Percentiles rank a stretch among this genome's conserved stretches.
Conservation (phyloP, 352 stramenopile species). For the Globisporangium parvum region DNA sequence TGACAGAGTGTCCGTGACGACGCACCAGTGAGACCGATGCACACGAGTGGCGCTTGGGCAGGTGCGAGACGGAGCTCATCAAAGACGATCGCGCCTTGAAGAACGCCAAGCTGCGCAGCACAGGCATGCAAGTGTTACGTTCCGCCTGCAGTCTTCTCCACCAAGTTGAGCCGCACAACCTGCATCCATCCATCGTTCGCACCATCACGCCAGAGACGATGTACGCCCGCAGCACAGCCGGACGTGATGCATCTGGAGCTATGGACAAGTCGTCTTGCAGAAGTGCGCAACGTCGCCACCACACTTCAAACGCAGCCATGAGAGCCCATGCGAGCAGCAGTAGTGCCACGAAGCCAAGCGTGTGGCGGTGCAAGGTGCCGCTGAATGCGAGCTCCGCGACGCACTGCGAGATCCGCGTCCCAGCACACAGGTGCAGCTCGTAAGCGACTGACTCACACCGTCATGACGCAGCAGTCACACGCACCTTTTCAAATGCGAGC, state of each 20-base stretch:
- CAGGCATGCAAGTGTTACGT: not conserved
- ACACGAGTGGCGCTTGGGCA: not conserved
- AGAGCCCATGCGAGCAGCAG: slow-evolving; percentile 14
- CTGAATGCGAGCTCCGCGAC: slow-evolving; percentile 12
- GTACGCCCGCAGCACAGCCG: slow-evolving; percentile 11
- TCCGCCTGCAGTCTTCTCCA: not conserved
- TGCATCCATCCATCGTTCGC: not conserved
- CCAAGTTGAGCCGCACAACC: not conserved
- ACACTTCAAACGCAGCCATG: slow-evolving; percentile 12
- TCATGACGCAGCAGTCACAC: no score
- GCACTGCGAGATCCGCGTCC: slow-evolving; percentile 5
- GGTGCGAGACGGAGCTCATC: slow-evolving; percentile 7
- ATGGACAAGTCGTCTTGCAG: not conserved
- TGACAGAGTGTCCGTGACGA: not conserved
- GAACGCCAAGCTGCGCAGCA: slow-evolving; percentile 7
- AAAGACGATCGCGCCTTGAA: slow-evolving; percentile 18
- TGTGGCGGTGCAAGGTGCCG: not conserved
- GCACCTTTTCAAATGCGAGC: slow-evolving; percentile 33
- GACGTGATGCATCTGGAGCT: not conserved
- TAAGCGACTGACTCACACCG: no score
- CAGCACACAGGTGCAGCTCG: not conserved
- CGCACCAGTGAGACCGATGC: slow-evolving; percentile 5
- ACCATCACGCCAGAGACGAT: slow-evolving; percentile 15
- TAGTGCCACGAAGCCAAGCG: slow-evolving; percentile 9
- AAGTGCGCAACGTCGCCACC: slow-evolving; percentile 13